phyloP scores from a whole-genome alignment of 139 green algal species.

The Closterium sp. region DNA sequence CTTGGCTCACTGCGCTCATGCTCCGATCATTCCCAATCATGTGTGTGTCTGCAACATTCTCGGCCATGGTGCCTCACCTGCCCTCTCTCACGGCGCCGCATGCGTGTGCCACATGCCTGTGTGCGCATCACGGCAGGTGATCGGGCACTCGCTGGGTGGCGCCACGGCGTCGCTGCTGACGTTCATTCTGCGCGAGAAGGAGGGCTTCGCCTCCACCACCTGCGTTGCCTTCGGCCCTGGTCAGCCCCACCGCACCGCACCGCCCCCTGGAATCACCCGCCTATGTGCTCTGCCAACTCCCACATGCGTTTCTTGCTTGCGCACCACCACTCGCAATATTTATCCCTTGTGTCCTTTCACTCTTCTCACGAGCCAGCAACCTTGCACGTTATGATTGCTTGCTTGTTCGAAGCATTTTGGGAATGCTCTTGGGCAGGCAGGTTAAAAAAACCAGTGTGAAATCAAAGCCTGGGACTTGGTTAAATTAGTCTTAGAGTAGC shows the following conservation, averaged over 20 bases:
- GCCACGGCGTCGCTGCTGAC: conserved; percentile 58
- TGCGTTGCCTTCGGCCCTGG: conserved; percentile 55
- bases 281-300: background rate
- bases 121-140: conserved; percentile 9
- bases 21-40: no score
- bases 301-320: background rate
- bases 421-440: no score
- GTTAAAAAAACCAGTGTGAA: no score
- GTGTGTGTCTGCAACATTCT: no score
- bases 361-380: background rate
- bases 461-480: no score
- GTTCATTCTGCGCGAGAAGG: conserved; percentile 53
- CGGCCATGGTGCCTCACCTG: background rate
- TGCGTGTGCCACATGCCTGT: background rate
- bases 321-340: background rate
- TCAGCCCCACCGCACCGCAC: conserved; percentile 1
- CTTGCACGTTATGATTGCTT: no score
- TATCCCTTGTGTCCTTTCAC: background rate
- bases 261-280: background rate
- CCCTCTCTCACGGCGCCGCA: background rate
- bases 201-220: conserved; percentile 11
- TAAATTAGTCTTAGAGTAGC: no score
- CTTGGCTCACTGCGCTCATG: no score
- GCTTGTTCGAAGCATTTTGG: no score
- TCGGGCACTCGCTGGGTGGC: conserved; percentile 58